Percentiles rank a stretch among this genome's conserved stretches.
Conservation (phyloP, 2,329 filamentous ascomycete species). For the Ophiocordyceps camponoti-floridani region DNA sequence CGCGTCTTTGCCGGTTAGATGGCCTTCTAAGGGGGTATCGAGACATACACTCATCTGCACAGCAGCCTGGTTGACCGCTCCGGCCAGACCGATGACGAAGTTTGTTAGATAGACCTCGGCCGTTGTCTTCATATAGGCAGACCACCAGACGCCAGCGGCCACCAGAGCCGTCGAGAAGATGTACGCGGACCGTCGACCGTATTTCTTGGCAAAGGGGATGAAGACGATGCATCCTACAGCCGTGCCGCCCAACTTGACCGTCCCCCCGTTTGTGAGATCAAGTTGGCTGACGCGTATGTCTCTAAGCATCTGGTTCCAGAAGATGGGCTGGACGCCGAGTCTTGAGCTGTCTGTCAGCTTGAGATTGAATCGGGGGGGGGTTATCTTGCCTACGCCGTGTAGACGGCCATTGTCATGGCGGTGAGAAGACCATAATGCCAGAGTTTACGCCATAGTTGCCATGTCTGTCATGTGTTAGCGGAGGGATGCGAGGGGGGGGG, state of each 20-base stretch:
- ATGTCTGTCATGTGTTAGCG: too few species aligned
- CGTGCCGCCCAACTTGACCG: constrained; percentile 11
- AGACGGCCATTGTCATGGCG: too few species aligned
- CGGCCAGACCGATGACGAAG: constrained; percentile 14
- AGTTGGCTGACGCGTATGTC: constrained; percentile 10
- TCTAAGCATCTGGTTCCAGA: constrained; percentile 4
- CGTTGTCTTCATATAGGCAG: constrained; percentile 5
- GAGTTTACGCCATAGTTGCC: too few species aligned
- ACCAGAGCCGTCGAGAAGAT: constrained; percentile 8
- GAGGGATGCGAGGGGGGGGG: too few species aligned
- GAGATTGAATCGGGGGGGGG: not conserved
- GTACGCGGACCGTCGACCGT: constrained; percentile 14
- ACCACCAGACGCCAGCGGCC: constrained; percentile 9
- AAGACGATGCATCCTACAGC: constrained; percentile 16
- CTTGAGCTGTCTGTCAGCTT: too few species aligned
- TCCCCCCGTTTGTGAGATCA: constrained; percentile 10
- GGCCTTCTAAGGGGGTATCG: not conserved
- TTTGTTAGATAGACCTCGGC: constrained; percentile 9
- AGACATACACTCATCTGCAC: constrained; percentile 16
- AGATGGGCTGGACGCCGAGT: constrained; percentile 4
- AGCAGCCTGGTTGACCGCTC: constrained; percentile 19
- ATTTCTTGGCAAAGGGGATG: constrained; percentile 15
- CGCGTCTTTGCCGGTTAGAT: constrained; percentile 7
- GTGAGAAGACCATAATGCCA: too few species aligned
- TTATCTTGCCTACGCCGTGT: too few species aligned